These are phyloP conservation scores for Pestalotiopsis sp. DNA, from an alignment of 2,329 filamentous ascomycete species.

Conservation along the genomic window DNA sequence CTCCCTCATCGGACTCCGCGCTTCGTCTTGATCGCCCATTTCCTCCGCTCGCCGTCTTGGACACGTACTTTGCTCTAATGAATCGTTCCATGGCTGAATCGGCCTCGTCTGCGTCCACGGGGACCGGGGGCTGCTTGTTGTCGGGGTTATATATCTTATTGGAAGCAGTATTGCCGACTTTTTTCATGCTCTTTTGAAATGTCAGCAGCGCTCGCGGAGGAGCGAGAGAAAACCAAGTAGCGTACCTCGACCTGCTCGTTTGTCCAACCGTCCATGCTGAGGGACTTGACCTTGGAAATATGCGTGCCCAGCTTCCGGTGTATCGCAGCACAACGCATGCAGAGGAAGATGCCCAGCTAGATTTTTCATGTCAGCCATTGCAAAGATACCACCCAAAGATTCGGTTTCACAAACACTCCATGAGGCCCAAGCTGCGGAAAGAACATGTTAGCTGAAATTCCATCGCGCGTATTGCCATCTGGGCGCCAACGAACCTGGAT, in stretches of 20 bases:
- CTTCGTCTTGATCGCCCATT: slow-evolving; percentile 34
- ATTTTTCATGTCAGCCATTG: slow-evolving; percentile 17
- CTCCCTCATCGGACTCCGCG: slow-evolving; percentile 57
- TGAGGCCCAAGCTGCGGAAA: slow-evolving; percentile 79
- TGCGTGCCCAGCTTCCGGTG: slow-evolving; percentile 97
- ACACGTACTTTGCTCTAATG: slow-evolving; percentile 91
- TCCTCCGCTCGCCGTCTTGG: slow-evolving; percentile 40
- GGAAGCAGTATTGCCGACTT: slow-evolving; percentile 80
- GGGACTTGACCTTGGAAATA: slow-evolving; percentile 96
- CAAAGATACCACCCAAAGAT: slow-evolving; percentile 1
- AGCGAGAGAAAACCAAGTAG: not conserved
- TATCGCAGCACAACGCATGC: slow-evolving; percentile 94
- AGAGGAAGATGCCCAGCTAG: slow-evolving; percentile 92
- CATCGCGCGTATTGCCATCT: not conserved
- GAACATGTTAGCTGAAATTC: slow-evolving; percentile 25
- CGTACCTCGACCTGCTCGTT: slow-evolving; percentile 93
- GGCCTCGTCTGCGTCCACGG: slow-evolving; percentile 87
- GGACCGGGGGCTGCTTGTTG: slow-evolving; percentile 79
- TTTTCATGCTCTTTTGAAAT: slow-evolving; percentile 79
- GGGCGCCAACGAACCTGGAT: slow-evolving; percentile 73
- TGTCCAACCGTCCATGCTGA: slow-evolving; percentile 98
- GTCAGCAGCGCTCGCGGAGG: slow-evolving; percentile 17
- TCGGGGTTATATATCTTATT: slow-evolving; percentile 90
- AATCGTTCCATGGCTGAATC: slow-evolving; percentile 95
- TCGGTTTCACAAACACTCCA: slow-evolving; percentile 74